Conservation (phyloP, 345 rosid species). For the Schrenkiella parvula region DNA sequence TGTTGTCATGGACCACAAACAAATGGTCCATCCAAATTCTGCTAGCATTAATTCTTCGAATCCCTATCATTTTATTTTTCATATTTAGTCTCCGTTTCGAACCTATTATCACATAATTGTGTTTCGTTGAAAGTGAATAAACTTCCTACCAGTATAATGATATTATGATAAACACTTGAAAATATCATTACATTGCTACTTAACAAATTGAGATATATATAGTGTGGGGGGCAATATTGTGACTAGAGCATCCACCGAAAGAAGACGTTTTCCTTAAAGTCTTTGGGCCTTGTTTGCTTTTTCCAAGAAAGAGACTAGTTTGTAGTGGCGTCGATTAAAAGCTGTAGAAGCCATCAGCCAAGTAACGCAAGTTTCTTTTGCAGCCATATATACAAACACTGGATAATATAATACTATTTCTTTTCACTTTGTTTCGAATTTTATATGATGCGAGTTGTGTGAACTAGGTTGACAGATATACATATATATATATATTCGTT, state of each 20-base stretch:
- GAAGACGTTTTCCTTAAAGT: background rate
- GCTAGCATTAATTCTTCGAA: background rate
- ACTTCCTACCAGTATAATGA: background rate
- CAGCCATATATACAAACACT: conserved; percentile 5
- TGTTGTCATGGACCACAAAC: conserved; percentile 21
- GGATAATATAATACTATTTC: background rate
- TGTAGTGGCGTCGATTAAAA: conserved; percentile 16
- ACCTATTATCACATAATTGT: conserved; percentile 2
- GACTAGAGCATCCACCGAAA: conserved; percentile 27
- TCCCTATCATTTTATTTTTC: conserved; percentile 9
- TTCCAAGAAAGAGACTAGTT: conserved; percentile 4
- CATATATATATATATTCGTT: too few species aligned
- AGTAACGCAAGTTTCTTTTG: background rate
- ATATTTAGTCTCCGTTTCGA: background rate
- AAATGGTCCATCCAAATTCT: conserved; percentile 15
- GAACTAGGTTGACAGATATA: background rate
- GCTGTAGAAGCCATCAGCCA: conserved; percentile 18
- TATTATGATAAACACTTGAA: background rate
- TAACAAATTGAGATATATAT: conserved; percentile 4
- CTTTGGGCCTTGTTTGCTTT: conserved; percentile 18
- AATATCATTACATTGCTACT: background rate
- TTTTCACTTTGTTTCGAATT: background rate
- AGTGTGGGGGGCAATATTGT: conserved; percentile 22
- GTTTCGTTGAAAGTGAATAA: background rate
- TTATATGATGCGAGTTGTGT: background rate